A percentile compares a stretch with the other conserved stretches of the same genome.
These are phyloP conservation scores for Domatiomyces globalis DNA, from an alignment of 2,329 filamentous ascomycete species.

Conservation along the genomic window DNA sequence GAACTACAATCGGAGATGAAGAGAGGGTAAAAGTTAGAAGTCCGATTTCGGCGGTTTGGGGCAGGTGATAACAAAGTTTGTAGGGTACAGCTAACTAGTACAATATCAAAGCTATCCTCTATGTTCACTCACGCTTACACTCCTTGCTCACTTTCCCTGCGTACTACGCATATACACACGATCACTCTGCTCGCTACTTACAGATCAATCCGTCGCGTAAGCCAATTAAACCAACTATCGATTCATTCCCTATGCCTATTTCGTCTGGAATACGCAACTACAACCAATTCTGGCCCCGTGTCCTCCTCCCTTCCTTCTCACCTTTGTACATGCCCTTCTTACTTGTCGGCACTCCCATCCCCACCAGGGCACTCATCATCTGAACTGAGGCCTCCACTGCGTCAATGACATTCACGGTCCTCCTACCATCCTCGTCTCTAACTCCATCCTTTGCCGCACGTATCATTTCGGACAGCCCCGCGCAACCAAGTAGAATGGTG, in stretches of 20 bases:
- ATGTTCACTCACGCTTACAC: background rate
- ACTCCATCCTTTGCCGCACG: slow-evolving; percentile 35
- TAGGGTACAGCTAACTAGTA: too few species aligned
- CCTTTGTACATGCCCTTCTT: slow-evolving; percentile 22
- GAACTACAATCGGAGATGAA: too few species aligned
- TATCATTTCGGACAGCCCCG: slow-evolving; percentile 37
- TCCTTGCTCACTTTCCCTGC: background rate
- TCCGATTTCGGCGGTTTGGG: background rate
- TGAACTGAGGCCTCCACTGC: slow-evolving; percentile 32
- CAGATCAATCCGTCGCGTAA: background rate
- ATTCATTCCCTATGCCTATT: background rate
- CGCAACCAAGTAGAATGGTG: slow-evolving; percentile 33
- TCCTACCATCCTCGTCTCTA: slow-evolving; percentile 23
- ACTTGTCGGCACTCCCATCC: slow-evolving; percentile 20
- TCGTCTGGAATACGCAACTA: slow-evolving; percentile 2
- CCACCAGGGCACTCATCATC: slow-evolving; percentile 19
- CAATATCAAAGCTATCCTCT: background rate
- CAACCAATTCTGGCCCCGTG: slow-evolving; percentile 20
- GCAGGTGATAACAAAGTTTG: too few species aligned
- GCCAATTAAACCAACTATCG: background rate
- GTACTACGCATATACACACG: background rate
- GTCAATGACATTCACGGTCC: slow-evolving; percentile 35
- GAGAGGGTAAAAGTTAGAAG: too few species aligned
- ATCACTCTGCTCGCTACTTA: too few species aligned
- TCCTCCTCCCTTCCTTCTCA: slow-evolving; percentile 17